Conservation (phyloP, 768 basidiomycete species). For the Hortiboletus campestris region DNA sequence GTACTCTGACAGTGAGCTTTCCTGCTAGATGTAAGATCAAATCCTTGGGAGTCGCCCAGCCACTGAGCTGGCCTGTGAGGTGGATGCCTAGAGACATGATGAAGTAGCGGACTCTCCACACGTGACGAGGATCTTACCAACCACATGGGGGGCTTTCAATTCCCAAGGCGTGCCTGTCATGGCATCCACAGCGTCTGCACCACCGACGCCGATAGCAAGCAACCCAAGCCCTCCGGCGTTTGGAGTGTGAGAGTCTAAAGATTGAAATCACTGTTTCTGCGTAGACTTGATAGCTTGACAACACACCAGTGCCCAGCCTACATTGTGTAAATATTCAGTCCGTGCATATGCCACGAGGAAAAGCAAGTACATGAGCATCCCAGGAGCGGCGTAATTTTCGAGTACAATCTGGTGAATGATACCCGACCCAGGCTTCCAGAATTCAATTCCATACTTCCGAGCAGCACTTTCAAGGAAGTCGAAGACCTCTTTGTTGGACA, state of each 20-base stretch:
- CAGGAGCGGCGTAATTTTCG: conserved; percentile 96
- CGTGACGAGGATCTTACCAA: conserved; percentile 48
- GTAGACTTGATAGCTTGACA: background rate
- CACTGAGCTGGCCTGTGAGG: conserved; percentile 80
- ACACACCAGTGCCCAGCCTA: conserved; percentile 79
- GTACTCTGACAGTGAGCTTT: conserved; percentile 86
- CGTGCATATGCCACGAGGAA: background rate
- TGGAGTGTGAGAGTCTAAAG: conserved; percentile 92
- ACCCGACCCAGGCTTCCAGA: conserved; percentile 89
- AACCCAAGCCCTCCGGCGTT: conserved; percentile 97
- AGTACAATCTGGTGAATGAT: conserved; percentile 98
- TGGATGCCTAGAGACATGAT: conserved; percentile 60
- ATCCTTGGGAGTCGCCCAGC: conserved; percentile 96
- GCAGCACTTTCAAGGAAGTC: conserved; percentile 94
- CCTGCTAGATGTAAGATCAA: conserved; percentile 93
- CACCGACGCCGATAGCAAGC: conserved; percentile 98
- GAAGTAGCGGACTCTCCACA: background rate
- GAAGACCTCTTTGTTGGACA: conserved; percentile 93
- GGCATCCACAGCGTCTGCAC: conserved; percentile 97
- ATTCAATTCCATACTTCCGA: conserved; percentile 91
- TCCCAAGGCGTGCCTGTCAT: conserved; percentile 99
- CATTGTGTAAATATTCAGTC: conserved; percentile 3
- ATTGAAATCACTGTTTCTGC: conserved; percentile 1
- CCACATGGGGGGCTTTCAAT: conserved; percentile 83
- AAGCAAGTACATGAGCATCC: conserved; percentile 76